These are phyloP conservation scores for Cynanchum wilfordii DNA, from an alignment of 257 asterid species.

Conservation along the genomic window DNA sequence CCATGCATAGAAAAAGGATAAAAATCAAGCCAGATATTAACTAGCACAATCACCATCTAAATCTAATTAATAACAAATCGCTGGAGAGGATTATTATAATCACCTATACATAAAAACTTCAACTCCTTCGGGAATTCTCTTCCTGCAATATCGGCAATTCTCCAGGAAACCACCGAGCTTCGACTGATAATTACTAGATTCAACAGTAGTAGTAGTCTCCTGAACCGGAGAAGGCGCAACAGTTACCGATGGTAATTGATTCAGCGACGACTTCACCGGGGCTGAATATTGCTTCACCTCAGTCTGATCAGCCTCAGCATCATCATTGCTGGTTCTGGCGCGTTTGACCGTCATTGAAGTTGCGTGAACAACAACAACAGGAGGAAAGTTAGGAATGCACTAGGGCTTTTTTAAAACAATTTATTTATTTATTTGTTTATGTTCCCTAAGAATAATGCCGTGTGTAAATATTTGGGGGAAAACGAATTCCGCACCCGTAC, in stretches of 20 bases:
- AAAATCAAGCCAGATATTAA: neutral
- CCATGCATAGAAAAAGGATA: neutral
- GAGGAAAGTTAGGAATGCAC: no score
- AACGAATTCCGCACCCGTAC: conserved; percentile 13
- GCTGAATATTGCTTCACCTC: neutral
- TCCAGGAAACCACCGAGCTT: conserved; percentile 37
- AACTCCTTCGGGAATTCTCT: conserved; percentile 30
- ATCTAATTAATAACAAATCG: neutral
- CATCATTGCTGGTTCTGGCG: neutral
- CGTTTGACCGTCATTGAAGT: conserved; percentile 9
- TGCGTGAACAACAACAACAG: no score
- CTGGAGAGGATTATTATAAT: neutral
- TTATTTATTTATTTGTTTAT: no score
- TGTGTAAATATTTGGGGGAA: neutral
- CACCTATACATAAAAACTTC: conserved; percentile 63
- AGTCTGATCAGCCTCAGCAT: no score
- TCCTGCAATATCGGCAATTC: conserved; percentile 41
- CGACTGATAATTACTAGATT: conserved; percentile 2
- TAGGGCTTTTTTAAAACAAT: neutral
- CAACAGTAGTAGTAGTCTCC: neutral
- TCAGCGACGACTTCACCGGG: neutral
- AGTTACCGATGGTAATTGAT: neutral
- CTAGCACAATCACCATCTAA: neutral
- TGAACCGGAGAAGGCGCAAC: conserved; percentile 19
- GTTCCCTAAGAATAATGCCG: neutral